A percentile compares a stretch with the other conserved stretches of the same genome.
Conservation (phyloP, 345 rosid species). For the Brassica cretica region DNA sequence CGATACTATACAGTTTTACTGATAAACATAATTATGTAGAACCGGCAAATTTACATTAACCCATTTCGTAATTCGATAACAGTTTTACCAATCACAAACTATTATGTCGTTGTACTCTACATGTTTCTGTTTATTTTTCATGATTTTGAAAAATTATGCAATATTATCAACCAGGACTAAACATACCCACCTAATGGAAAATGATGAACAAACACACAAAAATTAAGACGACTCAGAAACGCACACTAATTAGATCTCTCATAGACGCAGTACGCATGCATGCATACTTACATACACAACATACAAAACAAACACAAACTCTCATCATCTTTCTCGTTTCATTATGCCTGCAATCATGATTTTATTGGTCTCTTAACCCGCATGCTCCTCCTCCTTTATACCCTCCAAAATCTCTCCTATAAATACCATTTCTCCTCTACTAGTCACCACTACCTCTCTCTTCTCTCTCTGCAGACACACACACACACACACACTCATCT, state of each 20-base stretch:
- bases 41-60: background rate
- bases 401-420: slow-evolving; percentile 44
- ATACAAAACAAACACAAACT: slow-evolving; percentile 30
- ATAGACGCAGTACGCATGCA: slow-evolving; percentile 13
- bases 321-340: slow-evolving; percentile 69
- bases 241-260: slow-evolving; percentile 21
- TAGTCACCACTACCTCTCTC: slow-evolving; percentile 30
- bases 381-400: slow-evolving; percentile 65
- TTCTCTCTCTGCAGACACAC: slow-evolving; percentile 33
- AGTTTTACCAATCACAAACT: too few relatives aligned
- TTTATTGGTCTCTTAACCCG: slow-evolving; percentile 95
- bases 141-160: background rate
- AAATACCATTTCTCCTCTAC: slow-evolving; percentile 38
- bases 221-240: background rate
- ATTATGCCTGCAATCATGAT: slow-evolving; percentile 97
- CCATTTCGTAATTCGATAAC: background rate
- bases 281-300: background rate
- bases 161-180: slow-evolving; percentile 3
- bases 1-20: background rate
- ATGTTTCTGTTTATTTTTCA: background rate
- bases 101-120: background rate
- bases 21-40: background rate
- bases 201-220: background rate
- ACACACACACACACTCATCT: slow-evolving; percentile 33
- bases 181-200: slow-evolving; percentile 4